Evolutionary conservation across 768 basidiomycete species (phyloP).

Genomic region (Hypsizygus marmoreus): DNA sequence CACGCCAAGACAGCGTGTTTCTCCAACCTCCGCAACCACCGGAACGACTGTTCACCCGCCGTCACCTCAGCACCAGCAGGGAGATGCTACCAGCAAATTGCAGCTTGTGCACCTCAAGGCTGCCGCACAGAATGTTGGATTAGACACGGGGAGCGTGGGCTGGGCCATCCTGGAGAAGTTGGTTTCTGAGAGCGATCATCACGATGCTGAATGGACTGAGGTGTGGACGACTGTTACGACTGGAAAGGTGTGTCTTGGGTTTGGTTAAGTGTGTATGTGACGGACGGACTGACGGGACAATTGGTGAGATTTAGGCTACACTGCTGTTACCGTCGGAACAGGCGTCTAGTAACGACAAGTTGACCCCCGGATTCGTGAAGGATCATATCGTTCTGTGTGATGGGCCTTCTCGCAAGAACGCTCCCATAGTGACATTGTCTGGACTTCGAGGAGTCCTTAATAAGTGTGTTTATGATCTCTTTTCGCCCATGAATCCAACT

Average conservation of each 20-base stretch:
- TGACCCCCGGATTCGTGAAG: slow-evolving; percentile 75
- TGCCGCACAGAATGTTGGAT: slow-evolving; percentile 65
- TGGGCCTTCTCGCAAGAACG: slow-evolving; percentile 43
- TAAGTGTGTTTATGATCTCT: slow-evolving; percentile 44
- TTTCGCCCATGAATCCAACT: background rate
- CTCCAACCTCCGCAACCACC: slow-evolving; percentile 46
- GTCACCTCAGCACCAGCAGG: slow-evolving; percentile 48
- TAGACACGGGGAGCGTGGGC: slow-evolving; percentile 66
- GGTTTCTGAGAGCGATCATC: slow-evolving; percentile 46
- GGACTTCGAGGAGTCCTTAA: slow-evolving; percentile 76
- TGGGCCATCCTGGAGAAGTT: slow-evolving; percentile 81
- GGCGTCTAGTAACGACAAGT: slow-evolving; percentile 47
- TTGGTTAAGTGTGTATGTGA: too few species aligned
- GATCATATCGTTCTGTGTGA: slow-evolving; percentile 82
- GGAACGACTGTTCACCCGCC: slow-evolving; percentile 51
- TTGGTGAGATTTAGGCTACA: slow-evolving; percentile 56
- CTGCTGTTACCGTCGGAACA: slow-evolving; percentile 77
- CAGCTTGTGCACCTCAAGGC: slow-evolving; percentile 76
- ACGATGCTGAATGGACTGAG: slow-evolving; percentile 68
- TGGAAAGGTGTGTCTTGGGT: slow-evolving; percentile 57
- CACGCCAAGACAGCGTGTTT: slow-evolving; percentile 67
- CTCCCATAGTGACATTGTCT: slow-evolving; percentile 74
- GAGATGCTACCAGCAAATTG: slow-evolving; percentile 66
- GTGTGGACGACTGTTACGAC: slow-evolving; percentile 64
- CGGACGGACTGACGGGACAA: too few species aligned